These are phyloP conservation scores for Chrysanthemum seticuspe DNA, from an alignment of 129 eudicot species.

Conservation along the genomic window DNA sequence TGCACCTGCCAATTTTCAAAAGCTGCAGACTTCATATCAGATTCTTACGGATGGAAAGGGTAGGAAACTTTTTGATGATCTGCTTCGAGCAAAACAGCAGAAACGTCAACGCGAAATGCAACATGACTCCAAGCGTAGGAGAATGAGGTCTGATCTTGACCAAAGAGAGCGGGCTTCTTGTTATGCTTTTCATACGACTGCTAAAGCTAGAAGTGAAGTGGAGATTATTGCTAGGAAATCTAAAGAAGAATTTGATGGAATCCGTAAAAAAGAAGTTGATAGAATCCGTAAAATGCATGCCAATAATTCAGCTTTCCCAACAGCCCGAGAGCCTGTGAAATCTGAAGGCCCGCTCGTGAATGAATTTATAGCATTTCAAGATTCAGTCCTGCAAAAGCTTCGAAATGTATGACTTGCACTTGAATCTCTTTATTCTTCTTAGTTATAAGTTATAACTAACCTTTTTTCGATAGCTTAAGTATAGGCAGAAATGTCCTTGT, in stretches of 20 bases:
- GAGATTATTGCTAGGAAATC: conserved; percentile 54
- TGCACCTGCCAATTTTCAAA: conserved; percentile 8
- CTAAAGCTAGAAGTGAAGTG: conserved; percentile 53
- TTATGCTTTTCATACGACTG: conserved; percentile 37
- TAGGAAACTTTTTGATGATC: conserved; percentile 73
- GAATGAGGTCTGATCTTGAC: conserved; percentile 80
- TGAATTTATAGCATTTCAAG: too few species aligned
- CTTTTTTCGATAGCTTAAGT: neutral
- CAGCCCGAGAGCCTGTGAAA: conserved; percentile 40
- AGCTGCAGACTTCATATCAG: conserved; percentile 46
- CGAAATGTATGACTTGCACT: too few species aligned
- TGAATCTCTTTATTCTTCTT: neutral
- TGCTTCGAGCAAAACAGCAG: conserved; percentile 53
- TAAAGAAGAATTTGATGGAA: conserved; percentile 60
- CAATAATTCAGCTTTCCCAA: conserved; percentile 27
- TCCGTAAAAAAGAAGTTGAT: conserved; percentile 50
- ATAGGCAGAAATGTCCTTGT: neutral
- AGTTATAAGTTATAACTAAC: neutral
- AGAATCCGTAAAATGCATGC: conserved; percentile 18
- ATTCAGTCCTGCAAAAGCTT: too few species aligned
- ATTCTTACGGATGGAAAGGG: conserved; percentile 75
- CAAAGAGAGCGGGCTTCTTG: conserved; percentile 67
- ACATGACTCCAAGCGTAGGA: conserved; percentile 33
- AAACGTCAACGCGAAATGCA: conserved; percentile 50
- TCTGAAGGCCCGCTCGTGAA: conserved; percentile 38